Evolutionary conservation across 1,284 basidiomycete genomes (phyloP), one percentile per base, ranked within the genome.

Genomic region (Somion occarium): DNA sequence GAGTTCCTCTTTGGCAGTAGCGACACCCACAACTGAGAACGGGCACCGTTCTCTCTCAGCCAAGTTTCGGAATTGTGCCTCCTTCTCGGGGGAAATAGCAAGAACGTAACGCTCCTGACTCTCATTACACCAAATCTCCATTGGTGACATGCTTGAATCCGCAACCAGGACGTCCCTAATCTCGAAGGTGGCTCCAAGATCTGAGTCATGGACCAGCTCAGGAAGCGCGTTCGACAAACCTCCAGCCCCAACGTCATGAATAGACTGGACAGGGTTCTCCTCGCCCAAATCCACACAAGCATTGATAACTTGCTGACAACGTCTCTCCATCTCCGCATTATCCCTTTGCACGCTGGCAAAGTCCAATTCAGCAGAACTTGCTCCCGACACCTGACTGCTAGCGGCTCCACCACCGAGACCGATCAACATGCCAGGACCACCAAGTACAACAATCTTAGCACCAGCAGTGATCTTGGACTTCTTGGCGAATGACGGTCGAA

Each of bases 51-150:
- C 96, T 55, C 96, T 80, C 64, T 80, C 78, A 12, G 93, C 93
- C 42, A 98, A 88, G 5, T 64, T 71, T 64, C 85, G 83, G 69
- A 99, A 98, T 11, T 68, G 62, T 15, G 74, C 68, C 15, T 76
- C 69, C 52, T 74, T 75, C 34, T 82, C 77, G 2, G 82, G 79
- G 1, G 79, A 78, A 54, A 97, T 80, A 15, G 93, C 97, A 26
- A 99, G 79, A 27, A 99, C 97, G 65, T 99, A 99, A 42, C 97
- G 86, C 66, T 99, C 96, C 73, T 99, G 96, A 58, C 87, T 91
- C 72, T 99, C 97, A 70, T 99, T 99, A 70, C 97, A 99, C 96
- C 96, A 99, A 55, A 99, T 98, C 73, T 98, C 96, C 94, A 99
- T 98, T 0, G 96, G 97, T 7, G 91, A 95, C 92, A 99, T 93